Base-by-base conservation (phyloP, 371 early-diverging fungal species). In the Syncephalastrum monosporum region DNA sequence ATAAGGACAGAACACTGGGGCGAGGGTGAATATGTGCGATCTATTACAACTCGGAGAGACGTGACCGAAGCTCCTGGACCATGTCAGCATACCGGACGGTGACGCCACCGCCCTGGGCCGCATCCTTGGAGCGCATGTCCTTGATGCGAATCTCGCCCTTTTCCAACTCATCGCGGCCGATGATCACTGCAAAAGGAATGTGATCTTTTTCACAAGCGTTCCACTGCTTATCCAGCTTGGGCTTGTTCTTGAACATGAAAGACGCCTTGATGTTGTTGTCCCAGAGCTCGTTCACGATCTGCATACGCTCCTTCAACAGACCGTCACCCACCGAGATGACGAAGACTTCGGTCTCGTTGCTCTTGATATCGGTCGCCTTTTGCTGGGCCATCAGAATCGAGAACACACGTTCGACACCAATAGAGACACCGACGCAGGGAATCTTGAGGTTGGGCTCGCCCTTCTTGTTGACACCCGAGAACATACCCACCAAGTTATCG, bases 371-470 rank as follows among this genome's bases (percentile, higher is more conserved):
- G 15, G 77, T 74, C 17, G 63, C 56, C 66, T 81, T 74, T 57
- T 76, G 84, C 62, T 79, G 81, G 59, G 77, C 75, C 83, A 83
- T 77, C 42, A 99, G 49, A 42, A 99, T 83, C 33, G 97, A 90
- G 67, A 93, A 98, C 15, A 99, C 89, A 51, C 99, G 91, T 67
- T 97, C 97, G 8, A 99, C 92, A 56, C 99, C 99, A 68, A 99
- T 90, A 47, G 91, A 90, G 53, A 99, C 82, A 54, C 99, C 99
- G 6, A 99, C 99, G 73, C 99, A 99, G 8, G 98, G 99, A 53
- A 95, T 93, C 64, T 87, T 76, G 48, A 84, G 62, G 59, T 82
- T 85, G 50, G 88, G 83, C 41, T 79, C 74, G 5, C 85, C 85
- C 58, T 85, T 85, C 71, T 81, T 84, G 69, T 85, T 83, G 43